Evolutionary conservation across 805 yeast genomes (phyloP).

Genomic region (Monosporozyma aerobia): DNA sequence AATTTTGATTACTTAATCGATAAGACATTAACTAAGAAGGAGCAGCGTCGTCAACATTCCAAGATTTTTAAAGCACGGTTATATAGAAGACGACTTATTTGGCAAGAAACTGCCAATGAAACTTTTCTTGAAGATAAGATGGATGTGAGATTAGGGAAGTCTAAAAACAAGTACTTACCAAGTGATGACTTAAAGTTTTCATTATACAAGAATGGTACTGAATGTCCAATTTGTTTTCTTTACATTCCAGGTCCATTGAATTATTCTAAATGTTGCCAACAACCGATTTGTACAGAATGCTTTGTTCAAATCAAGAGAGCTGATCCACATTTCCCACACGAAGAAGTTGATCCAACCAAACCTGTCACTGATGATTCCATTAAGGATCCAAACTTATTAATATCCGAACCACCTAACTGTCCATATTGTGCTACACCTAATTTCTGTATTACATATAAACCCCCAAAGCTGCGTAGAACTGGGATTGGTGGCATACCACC

Average conservation of each 20-base stretch:
- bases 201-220: slow-evolving; percentile 60
- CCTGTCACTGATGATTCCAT: slow-evolving; percentile 23
- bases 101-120: slow-evolving; percentile 51
- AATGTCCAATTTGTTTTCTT: slow-evolving; percentile 92
- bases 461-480: slow-evolving; percentile 43
- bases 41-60: slow-evolving; percentile 23
- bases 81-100: slow-evolving; percentile 35
- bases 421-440: slow-evolving; percentile 87
- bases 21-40: slow-evolving; percentile 21
- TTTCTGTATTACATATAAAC: slow-evolving; percentile 76
- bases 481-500: slow-evolving; percentile 55
- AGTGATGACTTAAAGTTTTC: slow-evolving; percentile 39
- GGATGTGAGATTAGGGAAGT: slow-evolving; percentile 32
- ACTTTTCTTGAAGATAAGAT: slow-evolving; percentile 47
- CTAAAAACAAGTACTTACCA: slow-evolving; percentile 28
- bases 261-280: slow-evolving; percentile 78
- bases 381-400: slow-evolving; percentile 50
- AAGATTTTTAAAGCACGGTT: slow-evolving; percentile 28
- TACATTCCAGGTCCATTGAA: slow-evolving; percentile 37
- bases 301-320: slow-evolving; percentile 86
- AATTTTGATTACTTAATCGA: slow-evolving; percentile 27
- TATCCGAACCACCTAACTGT: slow-evolving; percentile 82
- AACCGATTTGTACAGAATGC: slow-evolving; percentile 69
- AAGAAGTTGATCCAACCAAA: slow-evolving; percentile 32
- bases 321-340: slow-evolving; percentile 92